A percentile compares a stretch with the other conserved stretches of the same genome.
These are phyloP conservation scores for Limnanthes douglasii DNA, from an alignment of 345 rosid genomes.

Conservation along the genomic window DNA sequence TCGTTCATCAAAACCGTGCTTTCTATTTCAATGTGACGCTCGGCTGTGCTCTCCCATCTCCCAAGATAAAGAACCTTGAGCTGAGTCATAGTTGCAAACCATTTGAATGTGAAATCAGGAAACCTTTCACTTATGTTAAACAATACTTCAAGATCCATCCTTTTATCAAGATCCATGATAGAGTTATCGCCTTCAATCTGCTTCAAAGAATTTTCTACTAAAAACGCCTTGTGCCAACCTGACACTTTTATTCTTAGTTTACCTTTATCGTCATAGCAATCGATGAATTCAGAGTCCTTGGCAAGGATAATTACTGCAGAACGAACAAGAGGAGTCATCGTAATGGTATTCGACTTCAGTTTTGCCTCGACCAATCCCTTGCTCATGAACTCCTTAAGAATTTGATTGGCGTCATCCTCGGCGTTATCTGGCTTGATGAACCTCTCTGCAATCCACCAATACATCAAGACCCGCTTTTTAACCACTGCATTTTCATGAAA, in stretches of 20 bases:
- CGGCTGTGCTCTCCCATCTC: constrained; percentile 24
- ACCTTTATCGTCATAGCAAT: constrained; percentile 3
- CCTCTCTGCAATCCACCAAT: constrained; percentile 49
- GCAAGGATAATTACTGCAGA: constrained; percentile 23
- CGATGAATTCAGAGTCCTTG: constrained; percentile 6
- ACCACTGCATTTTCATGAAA: constrained; percentile 33
- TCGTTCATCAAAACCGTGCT: constrained; percentile 11
- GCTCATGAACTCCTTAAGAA: constrained; percentile 8
- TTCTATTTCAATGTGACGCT: constrained; percentile 29
- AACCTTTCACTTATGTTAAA: constrained; percentile 33
- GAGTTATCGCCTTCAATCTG: constrained; percentile 8
- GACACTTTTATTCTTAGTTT: constrained; percentile 10
- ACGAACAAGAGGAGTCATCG: constrained; percentile 28
- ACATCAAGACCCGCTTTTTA: constrained; percentile 24
- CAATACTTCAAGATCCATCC: constrained; percentile 19
- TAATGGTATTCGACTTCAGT: constrained; percentile 13
- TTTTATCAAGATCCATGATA: neutral
- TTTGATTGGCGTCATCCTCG: constrained; percentile 4
- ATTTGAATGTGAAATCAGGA: constrained; percentile 22
- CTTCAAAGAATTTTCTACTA: constrained; percentile 16
- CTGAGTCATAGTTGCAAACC: constrained; percentile 15
- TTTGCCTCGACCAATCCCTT: constrained; percentile 18
- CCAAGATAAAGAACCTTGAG: constrained; percentile 28
- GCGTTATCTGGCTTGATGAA: neutral
- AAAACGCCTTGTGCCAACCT: constrained; percentile 17